These are phyloP conservation scores for Mikania micrantha DNA, from an alignment of 129 eudicot species.

Conservation along the genomic window DNA sequence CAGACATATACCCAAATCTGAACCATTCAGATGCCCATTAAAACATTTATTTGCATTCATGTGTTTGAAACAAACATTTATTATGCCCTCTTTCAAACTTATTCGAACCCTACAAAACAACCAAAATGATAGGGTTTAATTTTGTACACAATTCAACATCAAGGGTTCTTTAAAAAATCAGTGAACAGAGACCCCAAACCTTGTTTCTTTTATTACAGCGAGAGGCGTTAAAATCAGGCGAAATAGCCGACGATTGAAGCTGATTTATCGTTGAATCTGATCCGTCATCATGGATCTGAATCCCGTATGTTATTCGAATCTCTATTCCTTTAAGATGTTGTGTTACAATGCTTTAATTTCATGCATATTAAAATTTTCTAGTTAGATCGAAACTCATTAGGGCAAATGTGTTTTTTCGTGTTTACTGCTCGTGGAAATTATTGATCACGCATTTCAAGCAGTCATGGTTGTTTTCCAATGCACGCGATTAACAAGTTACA, in stretches of 20 bases:
- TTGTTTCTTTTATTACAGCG: not conserved
- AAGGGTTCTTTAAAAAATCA: too few species aligned
- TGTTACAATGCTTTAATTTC: not conserved
- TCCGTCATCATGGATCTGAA: conserved; percentile 45
- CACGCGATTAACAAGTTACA: not conserved
- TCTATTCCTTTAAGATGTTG: not conserved
- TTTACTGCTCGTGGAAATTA: conserved; percentile 5
- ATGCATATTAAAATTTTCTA: not conserved
- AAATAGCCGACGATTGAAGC: conserved; percentile 9
- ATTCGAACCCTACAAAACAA: too few species aligned
- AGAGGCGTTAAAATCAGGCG: conserved; percentile 13
- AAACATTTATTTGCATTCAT: too few species aligned
- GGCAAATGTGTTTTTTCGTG: conserved; percentile 1
- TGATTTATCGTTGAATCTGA: conserved; percentile 5
- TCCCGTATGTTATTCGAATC: conserved; percentile 28
- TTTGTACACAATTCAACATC: too few species aligned
- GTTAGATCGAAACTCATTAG: conserved; percentile 5
- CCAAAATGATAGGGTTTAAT: too few species aligned
- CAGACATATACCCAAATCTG: too few species aligned
- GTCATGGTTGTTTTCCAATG: not conserved
- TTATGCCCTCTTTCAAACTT: too few species aligned
- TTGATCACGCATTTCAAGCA: conserved; percentile 1
- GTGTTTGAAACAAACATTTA: too few species aligned
- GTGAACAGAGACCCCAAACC: conserved; percentile 26
- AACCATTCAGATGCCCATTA: too few species aligned